Base-by-base conservation (phyloP, 2,329 filamentous ascomycete species). In the Hymenoscyphus linearis region DNA sequence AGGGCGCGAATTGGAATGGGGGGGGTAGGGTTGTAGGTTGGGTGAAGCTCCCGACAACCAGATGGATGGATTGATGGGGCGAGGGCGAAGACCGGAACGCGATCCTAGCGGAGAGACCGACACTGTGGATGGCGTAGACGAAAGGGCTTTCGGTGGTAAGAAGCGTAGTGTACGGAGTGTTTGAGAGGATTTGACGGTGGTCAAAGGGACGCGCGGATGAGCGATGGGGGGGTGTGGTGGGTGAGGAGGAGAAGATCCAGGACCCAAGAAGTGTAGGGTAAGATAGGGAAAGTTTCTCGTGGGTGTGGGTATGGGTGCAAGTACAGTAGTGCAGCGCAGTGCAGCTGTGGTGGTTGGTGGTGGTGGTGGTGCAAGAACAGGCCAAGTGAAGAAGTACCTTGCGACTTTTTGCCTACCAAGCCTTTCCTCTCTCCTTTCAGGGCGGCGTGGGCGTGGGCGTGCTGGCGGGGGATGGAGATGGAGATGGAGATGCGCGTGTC, bases 401-500 rank as follows among this genome's bases (percentile, higher is more conserved):
- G 53, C 6, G n/a, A 47, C 40, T 47, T 47, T 47, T 47, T 47
- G 27, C 27, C 27, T 47, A 18, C 22, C 40, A 18, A 47, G n/a
- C 40, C 40, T 22, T 22, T 9, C 40, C 12, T 22, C n/a, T 22
- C 7, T 10, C 22, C 22, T 47, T 47, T 47, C 40, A 35, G 40
- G 22, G n/a, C 31, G 54, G 58, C 58, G 58, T 55, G 57, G 57
- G 57, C 47, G 54, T 44, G 25, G n/a, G n/a, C n/a, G n/a, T n/a
- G 31, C 31, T 5, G 10, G 31, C 31, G 6, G 31, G 31, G 31
- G 31, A 31, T 31, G 31, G 6, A 9, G 27, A 31, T 31, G 27
- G 5, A 9, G 31, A 31, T 31, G 31, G 31, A 31, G 31, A 31
- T 9, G 31, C 31, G 31, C 2, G 6, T n/a, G 40, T n/a, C 40